Evolutionary conservation across 2,329 filamentous ascomycete genomes (phyloP).

Genomic region (Aspergillus brasiliensis): DNA sequence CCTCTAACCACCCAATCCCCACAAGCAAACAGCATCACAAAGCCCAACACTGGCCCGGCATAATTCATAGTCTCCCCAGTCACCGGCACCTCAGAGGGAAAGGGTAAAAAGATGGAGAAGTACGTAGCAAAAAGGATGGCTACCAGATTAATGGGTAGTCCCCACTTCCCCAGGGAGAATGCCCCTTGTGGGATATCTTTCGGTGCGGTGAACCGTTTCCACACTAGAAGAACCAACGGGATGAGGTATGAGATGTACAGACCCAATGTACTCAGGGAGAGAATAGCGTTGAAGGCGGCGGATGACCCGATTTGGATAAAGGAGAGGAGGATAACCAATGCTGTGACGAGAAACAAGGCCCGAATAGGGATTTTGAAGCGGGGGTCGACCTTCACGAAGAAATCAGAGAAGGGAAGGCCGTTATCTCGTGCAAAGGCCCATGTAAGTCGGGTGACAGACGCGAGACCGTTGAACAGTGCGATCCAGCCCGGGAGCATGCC

Average conservation of each 20-base stretch:
- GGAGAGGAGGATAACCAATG: constrained; percentile 31
- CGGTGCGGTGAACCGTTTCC: constrained; percentile 21
- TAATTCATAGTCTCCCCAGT: constrained; percentile 40
- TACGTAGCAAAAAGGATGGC: constrained; percentile 34
- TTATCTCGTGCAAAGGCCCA: constrained; percentile 49
- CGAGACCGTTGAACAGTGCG: constrained; percentile 31
- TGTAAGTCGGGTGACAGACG: constrained; percentile 42
- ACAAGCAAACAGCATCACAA: constrained; percentile 26
- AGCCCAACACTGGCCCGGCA: constrained; percentile 27
- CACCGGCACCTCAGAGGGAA: constrained; percentile 34
- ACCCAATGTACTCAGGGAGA: constrained; percentile 51
- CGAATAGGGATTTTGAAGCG: constrained; percentile 44
- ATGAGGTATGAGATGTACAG: constrained; percentile 55
- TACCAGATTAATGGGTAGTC: constrained; percentile 29
- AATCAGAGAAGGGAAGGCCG: constrained; percentile 42
- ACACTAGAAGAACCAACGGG: constrained; percentile 36
- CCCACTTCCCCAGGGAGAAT: constrained; percentile 32
- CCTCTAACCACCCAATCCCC: constrained; percentile 28
- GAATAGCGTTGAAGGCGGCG: constrained; percentile 55
- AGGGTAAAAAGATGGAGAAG: constrained; percentile 34
- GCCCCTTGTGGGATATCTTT: constrained; percentile 26
- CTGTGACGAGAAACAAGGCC: constrained; percentile 31
- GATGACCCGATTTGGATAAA: constrained; percentile 53
- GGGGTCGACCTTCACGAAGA: constrained; percentile 30
- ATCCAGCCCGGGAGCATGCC: constrained; percentile 29